Conservation (phyloP, 352 stramenopile species). For the Phytophthora citricola region DNA sequence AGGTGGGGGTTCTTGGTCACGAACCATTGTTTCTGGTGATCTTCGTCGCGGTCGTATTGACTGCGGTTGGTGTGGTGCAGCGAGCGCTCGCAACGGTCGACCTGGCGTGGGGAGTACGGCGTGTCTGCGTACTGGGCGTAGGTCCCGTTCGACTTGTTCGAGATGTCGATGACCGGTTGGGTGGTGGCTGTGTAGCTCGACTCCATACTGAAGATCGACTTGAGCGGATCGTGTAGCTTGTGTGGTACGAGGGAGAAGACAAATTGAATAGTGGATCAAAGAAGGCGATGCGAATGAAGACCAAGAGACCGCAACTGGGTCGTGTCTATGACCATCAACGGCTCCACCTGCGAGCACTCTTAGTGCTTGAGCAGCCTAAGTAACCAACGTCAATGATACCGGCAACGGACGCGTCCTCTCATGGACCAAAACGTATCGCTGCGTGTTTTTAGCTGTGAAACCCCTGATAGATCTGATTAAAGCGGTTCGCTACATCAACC, state of each 20-base stretch:
- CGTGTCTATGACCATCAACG: conserved; percentile 9
- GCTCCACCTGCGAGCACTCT: not conserved
- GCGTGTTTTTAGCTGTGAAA: not conserved
- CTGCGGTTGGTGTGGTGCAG: conserved; percentile 45
- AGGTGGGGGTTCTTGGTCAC: conserved; percentile 35
- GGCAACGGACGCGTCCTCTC: not conserved
- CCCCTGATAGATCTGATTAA: no score
- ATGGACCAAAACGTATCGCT: not conserved
- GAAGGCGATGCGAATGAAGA: not conserved
- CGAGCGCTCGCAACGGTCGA: conserved; percentile 33
- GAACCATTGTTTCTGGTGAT: conserved; percentile 31
- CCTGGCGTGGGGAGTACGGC: conserved; percentile 19
- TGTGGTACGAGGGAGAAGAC: not conserved
- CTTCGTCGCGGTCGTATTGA: conserved; percentile 27
- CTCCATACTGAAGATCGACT: conserved; percentile 26
- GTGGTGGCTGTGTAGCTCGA: conserved; percentile 22
- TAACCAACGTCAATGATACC: conserved; percentile 5
- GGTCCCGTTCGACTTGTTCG: conserved; percentile 31
- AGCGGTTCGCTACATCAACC: no score
- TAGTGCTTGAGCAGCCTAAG: not conserved
- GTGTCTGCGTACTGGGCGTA: conserved; percentile 37
- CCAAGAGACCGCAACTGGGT: not conserved
- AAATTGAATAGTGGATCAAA: conserved; percentile 19
- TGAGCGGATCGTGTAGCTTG: not conserved
- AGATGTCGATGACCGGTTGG: conserved; percentile 34